Evolutionary conservation across 192 early-diverging fungal species (phyloP).

Genomic region (Coemansia sp.): DNA sequence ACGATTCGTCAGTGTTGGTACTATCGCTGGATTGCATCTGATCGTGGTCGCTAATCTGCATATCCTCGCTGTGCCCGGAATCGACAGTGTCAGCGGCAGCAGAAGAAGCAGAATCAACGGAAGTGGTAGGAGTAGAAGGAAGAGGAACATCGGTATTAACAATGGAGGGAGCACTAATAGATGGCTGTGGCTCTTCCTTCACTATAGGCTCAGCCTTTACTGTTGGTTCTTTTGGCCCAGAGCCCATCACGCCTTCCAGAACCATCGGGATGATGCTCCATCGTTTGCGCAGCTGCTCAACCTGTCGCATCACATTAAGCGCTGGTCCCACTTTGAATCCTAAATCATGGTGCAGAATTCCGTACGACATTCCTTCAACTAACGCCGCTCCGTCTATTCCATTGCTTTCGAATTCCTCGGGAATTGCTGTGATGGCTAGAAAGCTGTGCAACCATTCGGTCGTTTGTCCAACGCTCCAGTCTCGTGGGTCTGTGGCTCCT

Average conservation of each 20-base stretch:
- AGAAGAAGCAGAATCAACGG: not conserved
- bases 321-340: slow-evolving; percentile 5
- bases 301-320: not conserved
- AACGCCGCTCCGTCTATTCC: slow-evolving; percentile 10
- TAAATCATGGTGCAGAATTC: slow-evolving; percentile 4
- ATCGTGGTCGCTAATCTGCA: not conserved
- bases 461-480: slow-evolving; percentile 1
- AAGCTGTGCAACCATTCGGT: not conserved
- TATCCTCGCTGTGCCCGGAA: not conserved
- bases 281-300: not conserved
- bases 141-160: not conserved
- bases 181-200: too few species aligned
- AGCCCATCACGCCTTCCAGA: not conserved
- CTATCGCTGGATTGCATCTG: not conserved
- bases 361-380: slow-evolving; percentile 7
- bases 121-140: not conserved
- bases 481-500: not conserved
- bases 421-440: not conserved
- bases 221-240: not conserved
- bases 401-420: slow-evolving; percentile 1
- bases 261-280: slow-evolving; percentile 1
- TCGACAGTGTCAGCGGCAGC: not conserved
- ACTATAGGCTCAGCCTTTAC: not conserved
- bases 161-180: not conserved
- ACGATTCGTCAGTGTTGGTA: not conserved